Evolutionary conservation across 2,329 filamentous ascomycete genomes (phyloP), one percentile per base, ranked within the genome.

Genomic region (Eurotiales sp.): DNA sequence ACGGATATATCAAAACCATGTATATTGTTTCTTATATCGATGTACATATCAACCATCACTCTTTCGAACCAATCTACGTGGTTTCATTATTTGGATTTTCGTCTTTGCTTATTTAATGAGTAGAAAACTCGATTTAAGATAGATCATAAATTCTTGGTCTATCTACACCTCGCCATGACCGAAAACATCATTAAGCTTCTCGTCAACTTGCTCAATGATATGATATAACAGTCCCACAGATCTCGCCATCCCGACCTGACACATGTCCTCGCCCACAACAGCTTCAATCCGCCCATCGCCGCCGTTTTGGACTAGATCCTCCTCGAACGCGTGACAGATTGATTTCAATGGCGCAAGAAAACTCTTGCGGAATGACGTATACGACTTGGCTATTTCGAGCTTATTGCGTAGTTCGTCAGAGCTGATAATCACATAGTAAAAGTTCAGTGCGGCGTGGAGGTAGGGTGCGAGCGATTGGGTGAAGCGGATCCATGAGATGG

Each of bases 391-490:
- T 2, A 83, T 70, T 29, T 75, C 72, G 1, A 84, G 65, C 1
- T 62, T 61, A 17, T 71, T 61, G 27, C 77, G 74, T 1, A 83
- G 64, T 14, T 72, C 67, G 11, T 69, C 60, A 0, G 79, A 79
- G 1, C 72, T 73, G 2, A 82, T 65, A 1, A 84, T 67, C 0
- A 83, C 64, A 58, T 80, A 82, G 58, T 83, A 77, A n/a, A 84
- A 75, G 56, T 79, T 84, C 27, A 84, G 68, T 0, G 75, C 72
- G 1, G 79, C 75, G 21, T 83, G 75, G 55, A 80, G 77, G 58
- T 80, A 78, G 2, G 68, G 62, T 2, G 64, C 62, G 15, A 68
- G 47, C 1, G 72, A 72, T 30, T 80, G 67, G 17, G 80, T 77
- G 32, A 77, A 73, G 19, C 73, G 70, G 58, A 80, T 77, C 48